phyloP scores from a whole-genome alignment of 163 green algal species.

The Scenedesmus sp. region DNA sequence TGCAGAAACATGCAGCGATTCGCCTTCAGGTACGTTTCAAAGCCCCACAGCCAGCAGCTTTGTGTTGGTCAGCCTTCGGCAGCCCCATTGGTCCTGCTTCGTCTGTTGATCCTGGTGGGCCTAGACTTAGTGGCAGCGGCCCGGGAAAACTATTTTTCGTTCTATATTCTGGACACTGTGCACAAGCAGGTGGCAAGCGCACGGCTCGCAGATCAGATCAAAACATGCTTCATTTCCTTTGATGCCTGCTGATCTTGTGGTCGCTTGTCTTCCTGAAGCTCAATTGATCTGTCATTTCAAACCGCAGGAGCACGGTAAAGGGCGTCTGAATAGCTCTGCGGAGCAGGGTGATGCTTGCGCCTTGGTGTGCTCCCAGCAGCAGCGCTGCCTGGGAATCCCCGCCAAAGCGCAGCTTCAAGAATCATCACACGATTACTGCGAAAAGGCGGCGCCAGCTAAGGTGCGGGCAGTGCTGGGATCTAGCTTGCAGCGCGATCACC shows the following conservation, averaged over 20 bases:
- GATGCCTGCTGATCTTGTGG: background rate
- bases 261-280: background rate
- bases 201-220: background rate
- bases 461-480: background rate
- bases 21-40: background rate
- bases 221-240: background rate
- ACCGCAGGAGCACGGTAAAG: background rate
- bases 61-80: background rate
- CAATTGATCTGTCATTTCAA: background rate
- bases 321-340: background rate
- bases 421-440: background rate
- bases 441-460: background rate
- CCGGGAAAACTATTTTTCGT: background rate
- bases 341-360: background rate
- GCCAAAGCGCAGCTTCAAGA: background rate
- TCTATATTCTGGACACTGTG: no score
- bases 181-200: background rate
- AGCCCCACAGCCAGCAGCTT: background rate
- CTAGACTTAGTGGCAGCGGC: background rate
- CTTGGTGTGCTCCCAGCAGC: background rate
- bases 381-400: background rate
- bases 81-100: slow-evolving; percentile 1
- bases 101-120: background rate
- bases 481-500: background rate
- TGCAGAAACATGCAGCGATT: background rate